Base-by-base conservation (phyloP, 768 basidiomycete species). In the Leccinum disarticulatum region DNA sequence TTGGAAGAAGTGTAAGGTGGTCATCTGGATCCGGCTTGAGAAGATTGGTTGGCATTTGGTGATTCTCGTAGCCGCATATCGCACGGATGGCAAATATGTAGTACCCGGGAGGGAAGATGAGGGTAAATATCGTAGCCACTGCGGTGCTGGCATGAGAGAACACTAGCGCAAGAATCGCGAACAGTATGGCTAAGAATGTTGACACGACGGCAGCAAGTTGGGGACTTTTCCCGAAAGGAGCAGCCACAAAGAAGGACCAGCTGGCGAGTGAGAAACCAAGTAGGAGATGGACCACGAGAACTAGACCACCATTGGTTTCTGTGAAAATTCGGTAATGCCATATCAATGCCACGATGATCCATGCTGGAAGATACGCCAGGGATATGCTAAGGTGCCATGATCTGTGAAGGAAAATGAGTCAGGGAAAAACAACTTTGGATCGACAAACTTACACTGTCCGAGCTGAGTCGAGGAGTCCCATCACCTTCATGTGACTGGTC, bases 51-150 rank as follows among this genome's bases (percentile, higher is more conserved):
- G 83, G 70, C 31, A 82, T 72, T 57, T 79, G 76, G 55, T 85
- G 76, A 55, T 80, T 81, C 73, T 93, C 90, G 65, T 81, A 91
- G 13, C 87, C 87, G 55, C 82, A 80, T 1, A 92, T 81, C 1
- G 84, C 83, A 49, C 87, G 81, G 9, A 85, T 82, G 7, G 83
- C 84, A 65, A 91, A 91, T 22, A 90, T 79, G 64, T 88, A 92
- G 71, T 86, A 91, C 11, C 83, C 81, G 2, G 91, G 88, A 0
- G 91, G 91, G 66, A 91, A 91, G 25, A 91, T 65, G 51, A 91
- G 68, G 2, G 87, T 82, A 66, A 88, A 87, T 27, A 91, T 72
- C 61, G 85, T 81, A 19, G 86, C 83, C 1, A 74, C 76, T 3
- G 71, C 80, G 1, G 78, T 80, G 1, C 72, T 66, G 1, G 79